Evolutionary conservation across 495 filamentous ascomycete genomes (phyloP), one percentile per base, ranked within the genome.

Genomic region (Penicillium fimorum): DNA sequence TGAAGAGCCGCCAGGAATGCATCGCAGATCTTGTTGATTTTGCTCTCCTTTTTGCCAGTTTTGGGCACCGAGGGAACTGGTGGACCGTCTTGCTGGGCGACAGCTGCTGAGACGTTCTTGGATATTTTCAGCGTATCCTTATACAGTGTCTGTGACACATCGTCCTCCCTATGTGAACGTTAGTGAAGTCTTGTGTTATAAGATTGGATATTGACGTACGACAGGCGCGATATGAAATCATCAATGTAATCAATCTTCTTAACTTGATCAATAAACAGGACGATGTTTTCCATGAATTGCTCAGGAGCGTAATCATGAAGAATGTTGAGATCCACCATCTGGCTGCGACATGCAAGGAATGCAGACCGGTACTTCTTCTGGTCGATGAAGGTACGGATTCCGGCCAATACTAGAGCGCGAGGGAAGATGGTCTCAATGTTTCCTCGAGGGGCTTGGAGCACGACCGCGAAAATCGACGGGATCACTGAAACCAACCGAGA

Each of bases 301-400:
- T 83, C 75, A 0, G 92, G 90, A 7, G 82, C 83, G 75, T 97
- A 87, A 68, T 98, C 94, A 67, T 96, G 92, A n/a, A 98, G 76
- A 51, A 98, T 93, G 65, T 97, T 98, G 87, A 97, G 91, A 66
- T 98, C 94, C 4, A 98, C 94, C 58, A 94, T 84, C 66, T 97
- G 95, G 49, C 86, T 91, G 32, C 94, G 84, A 67, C 94, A 98
- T 38, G 87, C 84, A 25, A 89, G 73, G 67, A 96, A 98, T 2
- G 94, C 94, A 52, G 79, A 83, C 44, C 79, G 85, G 62, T 97
- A 98, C 44, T 94, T 79, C 66, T 87, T 89, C 18, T 78, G 74
- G 56, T 88, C 87, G 50, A 98, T 89, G 40, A 86, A 85, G 35
- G 83, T 79, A 42, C 94, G 82, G 41, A 97, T 90, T 18, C 93